Percentiles rank a stretch among this genome's conserved stretches.
Evolutionary conservation across 768 basidiomycete species (phyloP).

Genomic region (Naganishia vaughanmartiniae): DNA sequence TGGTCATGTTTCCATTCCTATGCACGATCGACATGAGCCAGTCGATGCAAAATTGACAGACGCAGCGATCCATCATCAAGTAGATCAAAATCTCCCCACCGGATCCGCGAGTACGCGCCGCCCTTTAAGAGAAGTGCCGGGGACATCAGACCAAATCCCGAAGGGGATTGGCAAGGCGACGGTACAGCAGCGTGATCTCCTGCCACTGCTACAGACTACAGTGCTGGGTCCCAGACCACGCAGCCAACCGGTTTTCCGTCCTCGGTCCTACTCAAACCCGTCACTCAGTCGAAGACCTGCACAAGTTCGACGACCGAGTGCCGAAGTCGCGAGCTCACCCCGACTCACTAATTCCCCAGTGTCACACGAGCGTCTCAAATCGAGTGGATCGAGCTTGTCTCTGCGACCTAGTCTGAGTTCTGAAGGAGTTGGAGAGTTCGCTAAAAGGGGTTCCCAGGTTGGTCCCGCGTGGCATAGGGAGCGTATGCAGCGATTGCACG

Average conservation of each 20-base stretch:
- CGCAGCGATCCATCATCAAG: background rate
- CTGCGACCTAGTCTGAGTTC: background rate
- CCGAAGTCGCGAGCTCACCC: background rate
- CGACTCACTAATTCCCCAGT: background rate
- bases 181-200: background rate
- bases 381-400: slow-evolving; percentile 8
- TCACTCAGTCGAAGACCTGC: background rate
- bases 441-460: background rate
- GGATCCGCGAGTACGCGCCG: background rate
- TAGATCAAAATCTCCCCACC: background rate
- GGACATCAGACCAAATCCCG: no score
- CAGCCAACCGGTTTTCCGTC: background rate
- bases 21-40: background rate
- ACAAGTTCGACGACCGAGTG: background rate
- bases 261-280: background rate
- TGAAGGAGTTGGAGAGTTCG: background rate
- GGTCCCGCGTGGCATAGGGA: background rate
- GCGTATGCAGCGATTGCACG: background rate
- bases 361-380: background rate
- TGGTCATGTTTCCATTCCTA: background rate
- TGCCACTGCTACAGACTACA: background rate
- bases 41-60: background rate
- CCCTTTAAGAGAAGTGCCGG: background rate
- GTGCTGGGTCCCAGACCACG: background rate
- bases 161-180: no score